Evolutionary conservation across 345 rosid genomes (phyloP).

Genomic region (Aurinia saxatilis): DNA sequence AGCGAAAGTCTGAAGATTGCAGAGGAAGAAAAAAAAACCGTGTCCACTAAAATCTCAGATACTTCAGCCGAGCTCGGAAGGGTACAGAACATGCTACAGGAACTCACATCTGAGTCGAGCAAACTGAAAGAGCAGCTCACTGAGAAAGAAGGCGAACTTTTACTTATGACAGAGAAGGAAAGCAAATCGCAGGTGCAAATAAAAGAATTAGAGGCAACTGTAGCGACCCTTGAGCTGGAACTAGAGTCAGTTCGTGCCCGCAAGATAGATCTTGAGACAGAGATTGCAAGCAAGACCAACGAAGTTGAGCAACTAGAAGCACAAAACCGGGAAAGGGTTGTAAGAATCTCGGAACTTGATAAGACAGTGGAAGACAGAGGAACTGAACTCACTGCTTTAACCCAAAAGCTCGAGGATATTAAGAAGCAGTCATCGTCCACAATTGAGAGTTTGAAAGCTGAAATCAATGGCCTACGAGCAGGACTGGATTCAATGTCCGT

Average conservation of each 20-base stretch:
- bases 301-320: conserved; percentile 41
- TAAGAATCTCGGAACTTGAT: conserved; percentile 49
- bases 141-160: conserved; percentile 45
- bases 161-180: conserved; percentile 40
- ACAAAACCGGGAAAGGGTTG: conserved; percentile 38
- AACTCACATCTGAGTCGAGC: conserved; percentile 37
- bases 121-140: conserved; percentile 37
- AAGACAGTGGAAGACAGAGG: conserved; percentile 37
- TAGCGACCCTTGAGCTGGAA: conserved; percentile 44
- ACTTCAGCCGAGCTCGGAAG: conserved; percentile 45
- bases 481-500: conserved; percentile 34
- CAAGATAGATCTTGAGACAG: conserved; percentile 39
- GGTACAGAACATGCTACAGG: conserved; percentile 35
- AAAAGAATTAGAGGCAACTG: conserved; percentile 23
- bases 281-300: conserved; percentile 37
- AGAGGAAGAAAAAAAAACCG: conserved; percentile 47
- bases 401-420: conserved; percentile 47
- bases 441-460: conserved; percentile 47
- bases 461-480: conserved; percentile 34
- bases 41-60: conserved; percentile 44
- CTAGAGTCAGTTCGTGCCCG: conserved; percentile 35
- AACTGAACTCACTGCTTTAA: conserved; percentile 40
- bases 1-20: conserved; percentile 41
- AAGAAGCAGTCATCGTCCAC: conserved; percentile 45
- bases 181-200: conserved; percentile 36